Evolutionary conservation across 331 rosid genomes (phyloP).

Genomic region (Prunus yedoensis): DNA sequence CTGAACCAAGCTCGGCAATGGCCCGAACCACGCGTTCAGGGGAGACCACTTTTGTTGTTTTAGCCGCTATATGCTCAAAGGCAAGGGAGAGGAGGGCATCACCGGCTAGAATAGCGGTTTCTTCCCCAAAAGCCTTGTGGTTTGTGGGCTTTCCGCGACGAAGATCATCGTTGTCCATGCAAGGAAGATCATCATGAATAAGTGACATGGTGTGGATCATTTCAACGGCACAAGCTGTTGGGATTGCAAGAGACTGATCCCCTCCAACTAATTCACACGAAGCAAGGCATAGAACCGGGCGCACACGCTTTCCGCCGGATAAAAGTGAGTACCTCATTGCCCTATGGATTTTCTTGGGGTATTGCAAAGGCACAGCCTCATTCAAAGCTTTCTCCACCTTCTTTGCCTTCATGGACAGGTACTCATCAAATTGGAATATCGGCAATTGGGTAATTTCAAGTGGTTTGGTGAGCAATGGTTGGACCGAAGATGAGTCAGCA

Average conservation of each 20-base stretch:
- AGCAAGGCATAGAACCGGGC: conserved; percentile 38
- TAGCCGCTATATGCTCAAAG: conserved; percentile 29
- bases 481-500: conserved; percentile 3
- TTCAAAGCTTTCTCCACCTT: conserved; percentile 28
- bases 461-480: neutral
- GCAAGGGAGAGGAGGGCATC: conserved; percentile 40
- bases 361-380: conserved; percentile 33
- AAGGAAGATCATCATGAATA: conserved; percentile 46
- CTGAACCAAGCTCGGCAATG: conserved; percentile 34
- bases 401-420: conserved; percentile 28
- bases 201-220: conserved; percentile 38
- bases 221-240: conserved; percentile 45
- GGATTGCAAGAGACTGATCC: conserved; percentile 26
- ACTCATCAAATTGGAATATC: conserved; percentile 23
- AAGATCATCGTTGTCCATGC: conserved; percentile 42
- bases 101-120: conserved; percentile 22
- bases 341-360: conserved; percentile 25
- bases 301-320: conserved; percentile 26
- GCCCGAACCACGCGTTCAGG: conserved; percentile 18
- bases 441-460: neutral
- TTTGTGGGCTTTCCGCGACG: conserved; percentile 29
- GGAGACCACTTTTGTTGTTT: conserved; percentile 13
- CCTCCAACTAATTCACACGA: conserved; percentile 45
- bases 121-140: conserved; percentile 43
- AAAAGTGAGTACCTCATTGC: conserved; percentile 46